A percentile compares a stretch with the other conserved stretches of the same genome.
Evolutionary conservation across 1,139 yeast genomes (phyloP).

Genomic region (Saccharomyces hybrid): DNA sequence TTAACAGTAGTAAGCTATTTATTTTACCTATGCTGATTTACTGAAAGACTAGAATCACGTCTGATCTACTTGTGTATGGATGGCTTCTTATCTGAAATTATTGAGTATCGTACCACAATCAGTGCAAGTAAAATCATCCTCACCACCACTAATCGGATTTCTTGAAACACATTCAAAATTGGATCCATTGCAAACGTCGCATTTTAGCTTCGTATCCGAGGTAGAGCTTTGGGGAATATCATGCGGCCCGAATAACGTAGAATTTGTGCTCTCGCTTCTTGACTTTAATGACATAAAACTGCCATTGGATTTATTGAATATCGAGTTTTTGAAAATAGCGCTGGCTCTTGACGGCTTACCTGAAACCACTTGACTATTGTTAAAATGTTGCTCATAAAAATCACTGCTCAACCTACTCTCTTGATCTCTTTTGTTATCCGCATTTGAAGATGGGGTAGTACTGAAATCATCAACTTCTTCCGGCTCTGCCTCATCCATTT

Average conservation of each 20-base stretch:
- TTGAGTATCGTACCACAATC: slow-evolving; percentile 23
- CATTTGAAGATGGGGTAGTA: background rate
- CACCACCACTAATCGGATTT: slow-evolving; percentile 8
- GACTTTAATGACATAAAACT: slow-evolving; percentile 8
- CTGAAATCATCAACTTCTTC: background rate
- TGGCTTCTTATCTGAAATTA: slow-evolving; percentile 13
- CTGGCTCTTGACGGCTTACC: slow-evolving; percentile 11
- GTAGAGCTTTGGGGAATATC: slow-evolving; percentile 4
- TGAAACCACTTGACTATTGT: background rate
- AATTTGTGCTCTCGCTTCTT: slow-evolving; percentile 7
- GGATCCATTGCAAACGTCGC: slow-evolving; percentile 34
- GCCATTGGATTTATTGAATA: slow-evolving; percentile 11
- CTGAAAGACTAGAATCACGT: background rate
- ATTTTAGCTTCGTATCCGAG: slow-evolving; percentile 12
- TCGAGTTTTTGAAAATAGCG: slow-evolving; percentile 14
- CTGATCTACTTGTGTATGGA: background rate
- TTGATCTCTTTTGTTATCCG: no score
- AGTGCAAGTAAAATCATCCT: slow-evolving; percentile 14
- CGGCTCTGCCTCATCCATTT: background rate
- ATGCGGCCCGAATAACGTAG: slow-evolving; percentile 5
- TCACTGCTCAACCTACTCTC: background rate
- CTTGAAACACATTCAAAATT: slow-evolving; percentile 22
- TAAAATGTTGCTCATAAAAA: background rate
- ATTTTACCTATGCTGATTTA: background rate
- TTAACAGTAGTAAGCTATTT: background rate